A percentile compares a stretch with the other conserved stretches of the same genome.
phyloP scores from a whole-genome alignment of 2,329 filamentous ascomycete species.

The Leptodontidium sp. region DNA sequence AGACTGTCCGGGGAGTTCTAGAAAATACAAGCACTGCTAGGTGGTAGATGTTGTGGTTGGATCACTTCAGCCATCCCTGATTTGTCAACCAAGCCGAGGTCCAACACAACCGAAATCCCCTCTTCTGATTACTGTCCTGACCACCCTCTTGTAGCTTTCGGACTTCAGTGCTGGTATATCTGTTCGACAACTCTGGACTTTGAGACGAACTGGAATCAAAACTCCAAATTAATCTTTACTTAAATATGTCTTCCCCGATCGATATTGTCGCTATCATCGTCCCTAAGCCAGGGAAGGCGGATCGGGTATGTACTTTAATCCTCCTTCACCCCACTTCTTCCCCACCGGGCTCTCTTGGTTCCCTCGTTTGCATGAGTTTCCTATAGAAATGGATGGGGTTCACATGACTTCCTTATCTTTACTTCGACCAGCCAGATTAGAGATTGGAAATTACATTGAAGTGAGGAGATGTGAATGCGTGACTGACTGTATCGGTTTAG shows the following conservation, averaged over 20 bases:
- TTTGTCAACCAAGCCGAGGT: slow-evolving; percentile 11
- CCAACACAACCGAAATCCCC: slow-evolving; percentile 6
- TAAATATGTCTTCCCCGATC: slow-evolving; percentile 36
- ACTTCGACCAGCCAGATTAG: too few relatives aligned
- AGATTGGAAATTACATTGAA: too few relatives aligned
- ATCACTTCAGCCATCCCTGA: background rate
- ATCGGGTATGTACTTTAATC: slow-evolving; percentile 35
- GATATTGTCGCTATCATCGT: slow-evolving; percentile 41
- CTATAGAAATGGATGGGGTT: background rate
- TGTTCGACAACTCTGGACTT: background rate
- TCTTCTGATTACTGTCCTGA: background rate
- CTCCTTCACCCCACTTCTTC: background rate
- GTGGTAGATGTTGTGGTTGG: too few relatives aligned
- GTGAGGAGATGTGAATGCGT: background rate
- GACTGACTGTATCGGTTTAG: slow-evolving; percentile 31
- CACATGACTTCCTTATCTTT: background rate
- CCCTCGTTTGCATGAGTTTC: background rate
- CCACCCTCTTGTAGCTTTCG: background rate
- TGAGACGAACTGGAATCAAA: background rate
- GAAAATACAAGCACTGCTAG: too few relatives aligned
- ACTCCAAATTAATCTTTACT: background rate
- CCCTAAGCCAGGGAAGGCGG: slow-evolving; percentile 42
- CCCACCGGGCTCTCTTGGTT: too few relatives aligned
- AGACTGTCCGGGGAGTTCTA: too few relatives aligned
- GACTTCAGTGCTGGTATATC: background rate